A percentile compares a stretch with the other conserved stretches of the same genome.
Conservation (phyloP, 768 basidiomycete species). For the Tulasnella sp. region DNA sequence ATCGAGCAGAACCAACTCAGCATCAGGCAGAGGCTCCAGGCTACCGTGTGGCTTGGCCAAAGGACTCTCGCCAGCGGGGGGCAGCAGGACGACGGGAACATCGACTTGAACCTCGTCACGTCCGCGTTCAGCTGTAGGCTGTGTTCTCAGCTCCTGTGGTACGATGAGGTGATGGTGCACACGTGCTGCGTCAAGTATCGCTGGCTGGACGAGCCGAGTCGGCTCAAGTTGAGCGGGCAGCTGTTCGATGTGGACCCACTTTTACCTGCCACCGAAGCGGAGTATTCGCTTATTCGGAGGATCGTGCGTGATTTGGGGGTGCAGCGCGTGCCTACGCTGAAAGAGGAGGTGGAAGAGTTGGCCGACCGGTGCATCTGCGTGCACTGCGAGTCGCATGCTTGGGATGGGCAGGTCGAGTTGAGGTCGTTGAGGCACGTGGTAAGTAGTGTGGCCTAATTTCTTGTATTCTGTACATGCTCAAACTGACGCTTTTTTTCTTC, state of each 20-base stretch:
- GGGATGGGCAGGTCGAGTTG: background rate
- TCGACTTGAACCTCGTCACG: background rate
- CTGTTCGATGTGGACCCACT: background rate
- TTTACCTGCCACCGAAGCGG: background rate
- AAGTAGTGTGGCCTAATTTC: background rate
- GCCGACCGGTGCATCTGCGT: background rate
- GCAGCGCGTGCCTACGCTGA: background rate
- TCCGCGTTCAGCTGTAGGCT: background rate
- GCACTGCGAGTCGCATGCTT: background rate
- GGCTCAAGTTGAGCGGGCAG: background rate
- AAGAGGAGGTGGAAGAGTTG: background rate
- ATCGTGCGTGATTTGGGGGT: background rate
- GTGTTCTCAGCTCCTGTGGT: background rate
- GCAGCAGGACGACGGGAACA: background rate
- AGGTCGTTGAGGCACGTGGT: background rate
- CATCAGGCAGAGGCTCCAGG: background rate
- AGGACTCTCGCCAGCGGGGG: too few species aligned
- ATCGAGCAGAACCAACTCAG: background rate
- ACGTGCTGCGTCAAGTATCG: background rate
- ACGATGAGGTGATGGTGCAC: background rate
- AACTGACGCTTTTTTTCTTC: background rate
- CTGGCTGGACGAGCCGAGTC: background rate
- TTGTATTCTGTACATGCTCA: background rate
- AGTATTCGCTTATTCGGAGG: background rate
- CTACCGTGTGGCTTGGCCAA: background rate